phyloP scores from a whole-genome alignment of 352 stramenopile genomes.

The Phytophthora melonis region DNA sequence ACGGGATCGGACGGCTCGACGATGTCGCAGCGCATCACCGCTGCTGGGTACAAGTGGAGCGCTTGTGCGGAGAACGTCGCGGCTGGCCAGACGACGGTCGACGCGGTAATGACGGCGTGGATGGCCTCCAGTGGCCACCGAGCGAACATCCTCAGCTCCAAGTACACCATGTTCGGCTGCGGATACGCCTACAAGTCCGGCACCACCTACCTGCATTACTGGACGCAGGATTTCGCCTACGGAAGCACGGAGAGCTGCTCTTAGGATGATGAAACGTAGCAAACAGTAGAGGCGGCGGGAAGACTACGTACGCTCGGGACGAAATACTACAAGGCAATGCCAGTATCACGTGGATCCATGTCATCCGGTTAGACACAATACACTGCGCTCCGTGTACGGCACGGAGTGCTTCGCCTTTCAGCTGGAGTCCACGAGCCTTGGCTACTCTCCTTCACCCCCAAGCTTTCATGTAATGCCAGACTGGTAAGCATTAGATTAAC shows the following conservation, averaged over 20 bases:
- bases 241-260: conserved; percentile 28
- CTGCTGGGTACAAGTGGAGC: conserved; percentile 50
- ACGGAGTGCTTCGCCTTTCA: too few relatives aligned
- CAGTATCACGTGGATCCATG: too few relatives aligned
- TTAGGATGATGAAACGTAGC: not conserved
- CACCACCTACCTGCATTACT: conserved; percentile 51
- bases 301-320: not conserved
- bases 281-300: not conserved
- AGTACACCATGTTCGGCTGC: conserved; percentile 32
- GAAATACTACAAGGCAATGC: too few relatives aligned
- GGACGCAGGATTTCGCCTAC: conserved; percentile 52
- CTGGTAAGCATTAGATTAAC: too few relatives aligned
- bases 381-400: too few relatives aligned
- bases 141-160: conserved; percentile 42
- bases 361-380: too few relatives aligned
- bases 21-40: conserved; percentile 40
- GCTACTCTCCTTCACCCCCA: too few relatives aligned
- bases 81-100: conserved; percentile 43
- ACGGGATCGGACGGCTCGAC: conserved; percentile 44
- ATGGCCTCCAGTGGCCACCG: conserved; percentile 52
- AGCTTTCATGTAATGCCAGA: too few relatives aligned
- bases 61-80: conserved; percentile 57
- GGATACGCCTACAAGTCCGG: conserved; percentile 34
- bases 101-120: conserved; percentile 51
- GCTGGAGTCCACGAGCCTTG: too few relatives aligned